Base-by-base conservation (phyloP, 208 protist genomes). In the Trypanosoma caninum region DNA sequence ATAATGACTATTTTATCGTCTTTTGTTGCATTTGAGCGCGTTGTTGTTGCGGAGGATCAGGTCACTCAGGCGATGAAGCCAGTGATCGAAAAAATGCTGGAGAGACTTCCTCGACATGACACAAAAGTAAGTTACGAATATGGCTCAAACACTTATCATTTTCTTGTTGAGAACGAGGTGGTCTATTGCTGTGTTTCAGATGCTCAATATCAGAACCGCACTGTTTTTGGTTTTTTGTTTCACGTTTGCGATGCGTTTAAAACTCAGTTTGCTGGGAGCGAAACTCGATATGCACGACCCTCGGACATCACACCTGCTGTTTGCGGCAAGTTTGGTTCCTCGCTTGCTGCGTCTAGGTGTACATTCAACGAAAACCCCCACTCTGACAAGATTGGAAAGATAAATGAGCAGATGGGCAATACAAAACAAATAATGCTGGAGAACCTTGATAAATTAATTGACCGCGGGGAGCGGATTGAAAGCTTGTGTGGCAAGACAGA, bases 391-490 rank as follows among this genome's bases (percentile, higher is more conserved):
- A 73, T 92, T 40, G 65, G 62, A 10, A 68, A 77, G 44, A 84
- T 93, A 58, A 82, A 87, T 61, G 77, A 76, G 10, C 74, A 93
- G 31, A 31, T 96, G 22, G 79, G 89, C 52, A 79, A 68, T 14
- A 84, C 85, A 23, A 89, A 82, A 42, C 74, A 91, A 25, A 74
- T 91, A 28, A 94, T 96, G 78, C 53, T 91, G 20, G 73, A 88
- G 18, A 96, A 93, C 58, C 62, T 93, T 14, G 86, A 96, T 54
- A 87, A 61, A 35, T 73, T 96, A 18, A 68, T 94, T 30, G 81
- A 87, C 23, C 72, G 91, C 22, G 87, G 87, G 4, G 85, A 94
- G 58, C 57, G 79, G n/a, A 90, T 96, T 46, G 85, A 94, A 56
- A 80, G 47, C 14, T 55, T 96, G 23, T 90, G 82, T 58, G 82